phyloP scores from a whole-genome alignment of 1,139 yeast genomes.

The Lodderomyces oxycetoniae region DNA sequence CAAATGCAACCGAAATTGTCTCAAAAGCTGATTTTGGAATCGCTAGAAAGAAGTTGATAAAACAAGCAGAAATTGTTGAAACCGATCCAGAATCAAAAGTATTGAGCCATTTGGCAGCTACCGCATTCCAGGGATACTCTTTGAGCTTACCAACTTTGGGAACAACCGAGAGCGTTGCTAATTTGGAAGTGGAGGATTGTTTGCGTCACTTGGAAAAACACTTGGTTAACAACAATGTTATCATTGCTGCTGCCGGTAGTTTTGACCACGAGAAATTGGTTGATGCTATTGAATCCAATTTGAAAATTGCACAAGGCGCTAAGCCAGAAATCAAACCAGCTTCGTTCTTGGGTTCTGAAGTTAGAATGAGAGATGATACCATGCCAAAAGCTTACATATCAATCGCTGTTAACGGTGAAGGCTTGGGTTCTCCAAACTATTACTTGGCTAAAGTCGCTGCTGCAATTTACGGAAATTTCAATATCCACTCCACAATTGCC shows the following conservation, averaged over 20 bases:
- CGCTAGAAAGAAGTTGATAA: slow-evolving; percentile 34
- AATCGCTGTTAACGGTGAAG: slow-evolving; percentile 71
- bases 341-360: slow-evolving; percentile 76
- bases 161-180: slow-evolving; percentile 57
- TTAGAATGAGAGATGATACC: slow-evolving; percentile 84
- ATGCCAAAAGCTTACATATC: slow-evolving; percentile 74
- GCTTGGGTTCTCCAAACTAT: slow-evolving; percentile 56
- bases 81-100: slow-evolving; percentile 46
- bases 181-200: slow-evolving; percentile 56
- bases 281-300: slow-evolving; percentile 52
- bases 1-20: slow-evolving; percentile 29
- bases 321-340: slow-evolving; percentile 53
- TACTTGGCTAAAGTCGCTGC: slow-evolving; percentile 72
- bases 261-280: slow-evolving; percentile 64
- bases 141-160: slow-evolving; percentile 72
- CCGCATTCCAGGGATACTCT: slow-evolving; percentile 83
- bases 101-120: slow-evolving; percentile 67
- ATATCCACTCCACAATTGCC: slow-evolving; percentile 49
- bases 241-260: slow-evolving; percentile 72
- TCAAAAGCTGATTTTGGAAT: slow-evolving; percentile 32
- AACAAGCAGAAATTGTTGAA: slow-evolving; percentile 43
- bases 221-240: slow-evolving; percentile 59
- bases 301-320: slow-evolving; percentile 47
- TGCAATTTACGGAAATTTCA: slow-evolving; percentile 60
- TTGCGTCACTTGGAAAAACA: slow-evolving; percentile 51